phyloP scores from a whole-genome alignment of 2,329 filamentous ascomycete genomes.

The Dichotomopilus funicola region DNA sequence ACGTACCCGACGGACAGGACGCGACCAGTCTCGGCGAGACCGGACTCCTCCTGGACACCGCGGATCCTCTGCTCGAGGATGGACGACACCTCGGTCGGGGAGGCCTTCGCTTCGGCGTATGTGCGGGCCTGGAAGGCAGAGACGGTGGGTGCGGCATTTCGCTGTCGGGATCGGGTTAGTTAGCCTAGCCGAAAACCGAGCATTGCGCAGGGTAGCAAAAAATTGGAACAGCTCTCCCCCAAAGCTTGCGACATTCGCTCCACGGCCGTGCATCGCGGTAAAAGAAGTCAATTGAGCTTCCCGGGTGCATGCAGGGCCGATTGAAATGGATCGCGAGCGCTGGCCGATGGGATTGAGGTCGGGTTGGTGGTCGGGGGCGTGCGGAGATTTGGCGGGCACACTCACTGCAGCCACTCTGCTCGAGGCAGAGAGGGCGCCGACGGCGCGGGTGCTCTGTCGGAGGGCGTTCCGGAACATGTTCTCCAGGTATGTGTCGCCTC shows the following conservation, averaged over 20 bases:
- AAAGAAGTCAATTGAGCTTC: conserved; percentile 37
- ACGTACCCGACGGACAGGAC: conserved; percentile 98
- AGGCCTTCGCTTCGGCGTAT: conserved; percentile 92
- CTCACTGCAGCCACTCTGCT: conserved; percentile 92
- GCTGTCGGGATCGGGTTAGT: conserved; percentile 53
- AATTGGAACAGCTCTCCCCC: conserved; percentile 29
- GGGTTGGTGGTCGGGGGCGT: conserved; percentile 31
- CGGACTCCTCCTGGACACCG: conserved; percentile 94
- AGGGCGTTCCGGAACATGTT: conserved; percentile 98
- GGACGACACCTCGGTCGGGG: conserved; percentile 96
- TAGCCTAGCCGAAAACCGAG: conserved; percentile 25
- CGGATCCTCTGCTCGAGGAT: conserved; percentile 99
- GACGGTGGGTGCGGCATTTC: conserved; percentile 75
- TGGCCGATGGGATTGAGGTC: conserved; percentile 41
- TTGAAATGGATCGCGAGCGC: conserved; percentile 34
- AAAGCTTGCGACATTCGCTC: conserved; percentile 35
- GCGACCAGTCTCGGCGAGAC: conserved; percentile 96
- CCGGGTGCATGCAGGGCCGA: conserved; percentile 25
- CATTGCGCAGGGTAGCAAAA: conserved; percentile 18
- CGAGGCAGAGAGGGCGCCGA: conserved; percentile 86
- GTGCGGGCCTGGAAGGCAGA: conserved; percentile 67
- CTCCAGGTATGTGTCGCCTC: conserved; percentile 47
- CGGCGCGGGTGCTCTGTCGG: conserved; percentile 91
- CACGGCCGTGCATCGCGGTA: conserved; percentile 23
- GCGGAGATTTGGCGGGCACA: conserved; percentile 35